Conservation (phyloP, 306 rosid genomes). For the Castanea mollissima region DNA sequence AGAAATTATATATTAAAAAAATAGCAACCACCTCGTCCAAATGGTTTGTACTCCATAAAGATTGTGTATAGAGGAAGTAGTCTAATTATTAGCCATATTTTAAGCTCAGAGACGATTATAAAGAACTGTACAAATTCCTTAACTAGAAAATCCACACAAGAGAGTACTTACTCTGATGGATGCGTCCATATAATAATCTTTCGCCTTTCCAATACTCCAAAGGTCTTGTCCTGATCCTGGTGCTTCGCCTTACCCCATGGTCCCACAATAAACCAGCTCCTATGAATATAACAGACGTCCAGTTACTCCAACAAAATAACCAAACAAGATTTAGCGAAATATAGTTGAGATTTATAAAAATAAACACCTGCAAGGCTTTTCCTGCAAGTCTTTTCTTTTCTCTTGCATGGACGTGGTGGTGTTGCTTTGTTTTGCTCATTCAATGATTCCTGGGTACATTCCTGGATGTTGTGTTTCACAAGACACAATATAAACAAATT, state of each 20-base stretch:
- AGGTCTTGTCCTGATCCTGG: constrained; percentile 78
- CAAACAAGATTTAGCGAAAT: neutral
- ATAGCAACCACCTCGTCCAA: neutral
- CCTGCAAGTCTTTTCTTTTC: constrained; percentile 30
- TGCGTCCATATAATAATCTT: constrained; percentile 66
- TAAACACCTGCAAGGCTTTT: constrained; percentile 74
- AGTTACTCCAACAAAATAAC: neutral
- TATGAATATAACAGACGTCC: constrained; percentile 26
- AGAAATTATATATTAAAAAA: neutral
- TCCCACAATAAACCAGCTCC: constrained; percentile 66
- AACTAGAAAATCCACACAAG: neutral
- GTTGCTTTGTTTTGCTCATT: constrained; percentile 35
- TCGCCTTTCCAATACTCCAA: constrained; percentile 94
- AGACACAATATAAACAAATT: neutral
- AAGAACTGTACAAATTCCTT: neutral
- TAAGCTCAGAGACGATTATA: neutral
- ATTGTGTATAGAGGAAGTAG: neutral
- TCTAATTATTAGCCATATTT: neutral
- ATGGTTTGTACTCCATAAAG: neutral
- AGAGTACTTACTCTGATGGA: constrained; percentile 62
- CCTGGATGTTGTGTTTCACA: constrained; percentile 18
- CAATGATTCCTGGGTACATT: constrained; percentile 20
- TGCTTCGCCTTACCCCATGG: constrained; percentile 75
- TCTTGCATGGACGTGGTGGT: constrained; percentile 24
- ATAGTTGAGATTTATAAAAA: constrained; percentile 22